These are phyloP conservation scores for Phytopythium chamaehyphon DNA, from an alignment of 352 stramenopile species.

Conservation along the genomic window DNA sequence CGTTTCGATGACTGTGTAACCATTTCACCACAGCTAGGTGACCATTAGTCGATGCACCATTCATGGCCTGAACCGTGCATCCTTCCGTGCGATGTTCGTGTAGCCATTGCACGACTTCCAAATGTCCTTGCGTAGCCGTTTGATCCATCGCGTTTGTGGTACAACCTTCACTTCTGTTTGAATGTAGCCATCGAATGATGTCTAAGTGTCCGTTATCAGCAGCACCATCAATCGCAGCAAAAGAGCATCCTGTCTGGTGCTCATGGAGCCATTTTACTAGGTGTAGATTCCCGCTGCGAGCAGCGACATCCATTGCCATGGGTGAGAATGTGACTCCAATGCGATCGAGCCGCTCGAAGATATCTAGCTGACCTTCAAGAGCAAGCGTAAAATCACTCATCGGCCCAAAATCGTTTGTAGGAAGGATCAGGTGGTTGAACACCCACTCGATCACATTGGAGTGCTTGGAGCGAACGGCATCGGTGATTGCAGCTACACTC, in stretches of 20 bases:
- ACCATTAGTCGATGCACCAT: constrained; percentile 21
- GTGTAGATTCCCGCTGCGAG: too few species aligned
- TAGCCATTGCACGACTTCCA: constrained; percentile 26
- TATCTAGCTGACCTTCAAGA: too few species aligned
- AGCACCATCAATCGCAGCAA: constrained; percentile 23
- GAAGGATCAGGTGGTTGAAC: too few species aligned
- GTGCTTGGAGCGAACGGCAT: too few species aligned
- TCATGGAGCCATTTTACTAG: too few species aligned
- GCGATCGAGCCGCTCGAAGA: too few species aligned
- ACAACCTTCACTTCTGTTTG: constrained; percentile 22
- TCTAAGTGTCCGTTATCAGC: constrained; percentile 19
- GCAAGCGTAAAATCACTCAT: too few species aligned
- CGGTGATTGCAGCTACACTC: too few species aligned
- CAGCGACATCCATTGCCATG: too few species aligned
- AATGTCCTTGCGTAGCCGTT: constrained; percentile 15
- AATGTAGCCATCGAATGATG: constrained; percentile 24
- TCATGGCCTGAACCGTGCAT: constrained; percentile 24
- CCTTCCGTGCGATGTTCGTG: constrained; percentile 18
- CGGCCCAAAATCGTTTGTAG: too few species aligned
- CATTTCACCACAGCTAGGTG: constrained; percentile 17
- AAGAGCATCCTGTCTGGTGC: constrained; percentile 4
- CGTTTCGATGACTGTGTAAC: constrained; percentile 20
- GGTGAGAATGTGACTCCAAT: too few species aligned
- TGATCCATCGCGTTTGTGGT: constrained; percentile 21
- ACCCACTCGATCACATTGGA: too few species aligned